Evolutionary conservation across 2,329 filamentous ascomycete species (phyloP).

Genomic region (Grosmannia huntii): DNA sequence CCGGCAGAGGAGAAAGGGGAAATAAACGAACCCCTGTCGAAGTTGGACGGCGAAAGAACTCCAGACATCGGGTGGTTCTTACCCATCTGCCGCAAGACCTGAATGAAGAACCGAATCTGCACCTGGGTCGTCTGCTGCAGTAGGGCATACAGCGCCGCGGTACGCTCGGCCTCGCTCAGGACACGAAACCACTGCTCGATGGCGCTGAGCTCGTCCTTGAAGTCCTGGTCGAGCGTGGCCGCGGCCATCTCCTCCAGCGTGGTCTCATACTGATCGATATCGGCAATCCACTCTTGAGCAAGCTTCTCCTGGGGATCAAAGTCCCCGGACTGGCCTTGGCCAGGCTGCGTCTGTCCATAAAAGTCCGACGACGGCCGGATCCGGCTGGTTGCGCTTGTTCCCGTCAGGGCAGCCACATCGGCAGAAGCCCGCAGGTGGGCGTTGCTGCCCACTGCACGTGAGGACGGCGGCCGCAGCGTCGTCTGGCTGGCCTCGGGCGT

Average conservation of each 20-base stretch:
- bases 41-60: conserved; percentile 84
- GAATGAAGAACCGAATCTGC: conserved; percentile 97
- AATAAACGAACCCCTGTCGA: conserved; percentile 68
- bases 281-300: conserved; percentile 95
- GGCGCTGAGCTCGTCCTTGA: conserved; percentile 96
- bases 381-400: conserved; percentile 54
- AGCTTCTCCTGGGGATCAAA: conserved; percentile 80
- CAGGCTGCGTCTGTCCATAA: conserved; percentile 64
- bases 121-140: conserved; percentile 98
- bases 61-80: conserved; percentile 97
- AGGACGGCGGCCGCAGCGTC: conserved; percentile 69
- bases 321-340: conserved; percentile 56
- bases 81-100: conserved; percentile 97
- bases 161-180: conserved; percentile 89
- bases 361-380: conserved; percentile 94
- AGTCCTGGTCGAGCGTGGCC: conserved; percentile 96
- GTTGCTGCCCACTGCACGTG: conserved; percentile 66
- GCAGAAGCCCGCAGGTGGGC: conserved; percentile 80
- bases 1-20: not conserved
- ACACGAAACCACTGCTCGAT: conserved; percentile 99
- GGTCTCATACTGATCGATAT: conserved; percentile 98
- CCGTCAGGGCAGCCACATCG: conserved; percentile 76
- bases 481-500: conserved; percentile 82
- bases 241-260: conserved; percentile 98
- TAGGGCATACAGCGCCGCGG: conserved; percentile 86